Base-by-base conservation (phyloP, 1,284 basidiomycete species). In the Microbotryum violaceum region DNA sequence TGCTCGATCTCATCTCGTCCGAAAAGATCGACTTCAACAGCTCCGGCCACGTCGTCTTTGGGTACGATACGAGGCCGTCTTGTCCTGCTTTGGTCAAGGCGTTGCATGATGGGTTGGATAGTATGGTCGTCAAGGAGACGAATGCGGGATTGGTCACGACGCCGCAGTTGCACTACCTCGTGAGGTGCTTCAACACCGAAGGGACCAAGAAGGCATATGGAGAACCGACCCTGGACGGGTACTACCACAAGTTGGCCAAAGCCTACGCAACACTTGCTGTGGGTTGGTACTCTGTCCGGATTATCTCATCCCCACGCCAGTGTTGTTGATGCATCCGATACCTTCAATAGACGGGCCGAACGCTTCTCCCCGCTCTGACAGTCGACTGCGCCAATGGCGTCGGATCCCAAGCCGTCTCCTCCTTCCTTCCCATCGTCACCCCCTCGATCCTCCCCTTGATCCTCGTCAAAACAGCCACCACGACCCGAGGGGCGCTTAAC, bases 321-420 rank as follows among this genome's bases (percentile, higher is more conserved):
- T 27, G 31, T 21, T 21, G 48, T n/a, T 27, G 16, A 49, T 21
- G 14, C 37, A 42, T 25, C 1, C 10, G 8, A 18, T 37, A 18
- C 31, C 25, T 33, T 6, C n/a, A 7, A 9, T 57, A 68, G 67
- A 60, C 45, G 25, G 65, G 64, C 16, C 53, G 56, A 18, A 44
- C 58, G 9, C 61, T 60, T 21, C 62, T 65, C 16, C 61, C 59
- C 1, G 58, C 86, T 20, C 75, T 99, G 45, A 77, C 89, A 20
- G 82, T 99, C 48, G 96, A 99, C 76, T 98, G 96, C 74, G 96
- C 96, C 31, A 98, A 99, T 73, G 96, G 96, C 31, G 96, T 99
- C 29, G 96, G 96, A 45, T 85, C 89, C 10, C 78, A 82, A 14
- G 85, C 87, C 46, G 83, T 85, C 10, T 77, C 79, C 54, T 82